Percentiles rank a stretch among this genome's conserved stretches.
phyloP scores from a whole-genome alignment of 495 filamentous ascomycete genomes.

The Mytilinidion resinicola region DNA sequence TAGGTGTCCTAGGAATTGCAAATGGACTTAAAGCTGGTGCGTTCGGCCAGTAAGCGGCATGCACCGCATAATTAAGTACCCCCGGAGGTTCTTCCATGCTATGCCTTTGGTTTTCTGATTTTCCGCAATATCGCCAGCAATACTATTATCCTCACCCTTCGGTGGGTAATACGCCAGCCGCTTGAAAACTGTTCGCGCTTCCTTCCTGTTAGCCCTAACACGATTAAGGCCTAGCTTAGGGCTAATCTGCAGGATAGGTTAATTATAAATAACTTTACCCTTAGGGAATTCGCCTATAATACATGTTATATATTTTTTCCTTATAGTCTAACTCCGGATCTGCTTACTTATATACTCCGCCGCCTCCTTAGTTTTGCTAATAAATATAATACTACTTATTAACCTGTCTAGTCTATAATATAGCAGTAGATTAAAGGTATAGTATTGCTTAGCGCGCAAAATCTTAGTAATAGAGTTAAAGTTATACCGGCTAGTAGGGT shows the following conservation, averaged over 20 bases:
- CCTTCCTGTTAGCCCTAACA: slow-evolving; percentile 85
- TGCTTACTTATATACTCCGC: slow-evolving; percentile 69
- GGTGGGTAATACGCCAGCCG: slow-evolving; percentile 78
- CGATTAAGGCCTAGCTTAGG: slow-evolving; percentile 92
- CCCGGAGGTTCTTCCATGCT: slow-evolving; percentile 42
- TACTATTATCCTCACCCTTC: neutral
- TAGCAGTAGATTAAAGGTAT: slow-evolving; percentile 64
- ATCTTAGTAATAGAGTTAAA: slow-evolving; percentile 93
- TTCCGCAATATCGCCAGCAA: slow-evolving; percentile 6
- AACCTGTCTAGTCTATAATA: slow-evolving; percentile 92
- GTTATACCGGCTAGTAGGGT: slow-evolving; percentile 90
- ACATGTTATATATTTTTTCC: slow-evolving; percentile 89
- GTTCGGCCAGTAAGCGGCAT: slow-evolving; percentile 89
- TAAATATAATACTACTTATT: slow-evolving; percentile 96
- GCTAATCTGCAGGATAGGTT: slow-evolving; percentile 89
- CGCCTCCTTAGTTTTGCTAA: slow-evolving; percentile 73
- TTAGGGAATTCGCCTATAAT: slow-evolving; percentile 86
- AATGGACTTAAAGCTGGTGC: slow-evolving; percentile 89
- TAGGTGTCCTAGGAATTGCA: slow-evolving; percentile 90
- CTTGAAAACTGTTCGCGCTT: slow-evolving; percentile 83
- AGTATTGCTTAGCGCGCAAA: slow-evolving; percentile 68
- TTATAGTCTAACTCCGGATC: slow-evolving; percentile 67
- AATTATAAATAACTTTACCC: slow-evolving; percentile 73
- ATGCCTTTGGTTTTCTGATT: slow-evolving; percentile 31
- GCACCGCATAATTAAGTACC: slow-evolving; percentile 92